phyloP scores from a whole-genome alignment of 192 early-diverging fungal genomes.

The Cladochytrium replicatum region DNA sequence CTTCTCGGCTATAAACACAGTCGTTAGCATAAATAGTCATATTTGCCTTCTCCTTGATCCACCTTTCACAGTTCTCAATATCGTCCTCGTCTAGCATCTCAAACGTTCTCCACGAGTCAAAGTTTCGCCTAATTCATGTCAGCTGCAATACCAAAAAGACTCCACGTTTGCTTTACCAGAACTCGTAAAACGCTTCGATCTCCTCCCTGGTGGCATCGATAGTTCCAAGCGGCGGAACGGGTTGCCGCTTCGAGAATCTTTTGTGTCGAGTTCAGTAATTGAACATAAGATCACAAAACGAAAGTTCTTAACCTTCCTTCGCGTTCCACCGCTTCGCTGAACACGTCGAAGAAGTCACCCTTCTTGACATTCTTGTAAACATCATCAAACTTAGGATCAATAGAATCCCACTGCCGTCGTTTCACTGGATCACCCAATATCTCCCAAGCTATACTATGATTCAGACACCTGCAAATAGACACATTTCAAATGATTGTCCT shows the following conservation, averaged over 20 bases:
- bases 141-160: no score
- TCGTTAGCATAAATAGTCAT: not conserved
- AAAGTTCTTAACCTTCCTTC: constrained; percentile 68
- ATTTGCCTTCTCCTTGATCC: not conserved
- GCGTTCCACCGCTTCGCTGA: constrained; percentile 70
- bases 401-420: constrained; percentile 92
- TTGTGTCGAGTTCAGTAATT: not conserved
- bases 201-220: constrained; percentile 49
- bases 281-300: no score
- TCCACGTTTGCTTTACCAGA: no score
- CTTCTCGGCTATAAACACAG: constrained; percentile 58
- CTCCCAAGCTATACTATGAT: constrained; percentile 61
- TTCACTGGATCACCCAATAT: constrained; percentile 80
- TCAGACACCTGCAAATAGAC: not conserved
- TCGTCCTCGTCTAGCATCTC: constrained; percentile 98
- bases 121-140: no score
- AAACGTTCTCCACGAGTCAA: constrained; percentile 97
- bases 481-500: not conserved
- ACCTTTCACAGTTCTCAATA: constrained; percentile 70
- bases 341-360: constrained; percentile 73
- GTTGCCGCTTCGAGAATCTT: constrained; percentile 78
- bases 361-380: constrained; percentile 53
- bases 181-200: constrained; percentile 64
- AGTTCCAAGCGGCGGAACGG: constrained; percentile 76
- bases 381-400: constrained; percentile 76